Percentiles rank a stretch among this genome's conserved stretches.
Conservation (phyloP, 768 basidiomycete species). For the Pleurotus pulmonarius region DNA sequence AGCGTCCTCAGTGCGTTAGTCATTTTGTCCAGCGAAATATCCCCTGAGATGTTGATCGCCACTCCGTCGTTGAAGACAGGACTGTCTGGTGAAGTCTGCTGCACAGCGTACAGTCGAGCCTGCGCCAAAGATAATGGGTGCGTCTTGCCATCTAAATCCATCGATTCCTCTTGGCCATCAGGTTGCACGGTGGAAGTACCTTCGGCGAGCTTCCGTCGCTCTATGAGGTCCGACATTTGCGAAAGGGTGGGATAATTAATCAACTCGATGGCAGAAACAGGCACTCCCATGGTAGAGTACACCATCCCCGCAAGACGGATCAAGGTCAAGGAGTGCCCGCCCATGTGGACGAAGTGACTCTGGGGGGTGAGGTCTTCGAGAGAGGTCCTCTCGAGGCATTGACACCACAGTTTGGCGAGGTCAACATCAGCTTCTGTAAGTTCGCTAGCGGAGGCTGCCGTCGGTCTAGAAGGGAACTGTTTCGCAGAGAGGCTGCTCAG, state of each 20-base stretch:
- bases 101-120: constrained; percentile 4
- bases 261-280: neutral
- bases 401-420: neutral
- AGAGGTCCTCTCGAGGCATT: neutral
- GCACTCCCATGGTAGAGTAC: neutral
- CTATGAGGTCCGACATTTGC: neutral
- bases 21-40: neutral
- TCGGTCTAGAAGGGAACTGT: neutral
- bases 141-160: neutral
- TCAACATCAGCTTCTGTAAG: neutral
- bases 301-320: neutral
- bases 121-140: constrained; percentile 6
- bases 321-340: neutral
- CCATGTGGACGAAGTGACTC: neutral
- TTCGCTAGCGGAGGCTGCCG: neutral
- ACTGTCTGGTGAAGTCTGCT: constrained; percentile 2
- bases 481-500: neutral
- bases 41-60: constrained; percentile 3
- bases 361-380: neutral
- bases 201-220: neutral
- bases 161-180: neutral
- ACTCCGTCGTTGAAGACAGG: constrained; percentile 6
- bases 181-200: neutral
- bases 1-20: neutral
- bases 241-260: neutral